Base-by-base conservation (phyloP, 179 eudicot species). In the Camellia oleifera region DNA sequence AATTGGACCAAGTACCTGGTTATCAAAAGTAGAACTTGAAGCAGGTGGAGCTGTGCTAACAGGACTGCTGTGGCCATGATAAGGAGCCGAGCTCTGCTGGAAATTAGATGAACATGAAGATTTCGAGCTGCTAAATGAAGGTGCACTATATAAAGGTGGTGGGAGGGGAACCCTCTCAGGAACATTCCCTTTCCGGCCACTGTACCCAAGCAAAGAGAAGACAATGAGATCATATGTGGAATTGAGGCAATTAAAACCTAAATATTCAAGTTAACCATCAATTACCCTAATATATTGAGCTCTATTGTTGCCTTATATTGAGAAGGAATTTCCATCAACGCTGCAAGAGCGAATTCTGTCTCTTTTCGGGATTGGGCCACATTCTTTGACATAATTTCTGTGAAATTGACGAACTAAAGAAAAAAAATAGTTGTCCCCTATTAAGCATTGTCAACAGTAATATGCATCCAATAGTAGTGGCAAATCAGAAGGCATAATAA, bases 291-390 rank as follows among this genome's bases (percentile, higher is more conserved):
- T 71, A 87, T 77, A 79, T 80, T 76, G 57, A 90, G 96, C 87
- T 92, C 97, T 73, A 92, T 82, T n/a, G 99, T 94, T 79, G 99
- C 98, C 84, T 92, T 95, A 69, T 94, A 95, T 80, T 95, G 99
- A 69, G 97, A 85, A 68, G 99, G 99, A 82, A 95, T 92, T 84
- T 95, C 98, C 99, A 95, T 95, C 78, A 95, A 81, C 64, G 99
- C 98, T 67, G 98, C 77, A 84, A 95, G 97, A 40, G 99, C 97
- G 83, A 95, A 94, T 48, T 92, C 97, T 0, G 94, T 88, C 87
- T 95, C 95, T 81, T 95, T 95, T 72, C 91, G 89, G 44, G 87
- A 76, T 72, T 80, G 83, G 73, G 88, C 82, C 40, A 86, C 78
- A 62, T 89, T 91, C 88, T 90, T 92, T 48, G 90, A 85, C 99